Evolutionary conservation across 306 rosid genomes (phyloP).

Genomic region (Fragaria ananassa): DNA sequence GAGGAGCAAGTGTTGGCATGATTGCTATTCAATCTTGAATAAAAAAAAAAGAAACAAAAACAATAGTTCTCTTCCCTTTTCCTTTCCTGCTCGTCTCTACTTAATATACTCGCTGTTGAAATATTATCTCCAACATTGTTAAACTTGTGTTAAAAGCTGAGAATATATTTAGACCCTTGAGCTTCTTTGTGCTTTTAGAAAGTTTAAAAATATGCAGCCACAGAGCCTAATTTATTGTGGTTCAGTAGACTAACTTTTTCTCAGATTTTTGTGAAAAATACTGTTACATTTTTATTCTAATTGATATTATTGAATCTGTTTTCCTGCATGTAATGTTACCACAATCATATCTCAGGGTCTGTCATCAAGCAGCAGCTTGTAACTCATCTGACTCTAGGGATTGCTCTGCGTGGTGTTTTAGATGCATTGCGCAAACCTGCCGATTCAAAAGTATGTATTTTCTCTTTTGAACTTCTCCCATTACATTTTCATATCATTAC

Average conservation of each 20-base stretch:
- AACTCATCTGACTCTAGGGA: slow-evolving; percentile 88
- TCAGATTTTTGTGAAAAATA: neutral
- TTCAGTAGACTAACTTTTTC: neutral
- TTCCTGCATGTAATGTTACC: slow-evolving; percentile 5
- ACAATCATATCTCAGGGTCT: slow-evolving; percentile 52
- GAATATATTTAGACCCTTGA: neutral
- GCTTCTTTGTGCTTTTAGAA: neutral
- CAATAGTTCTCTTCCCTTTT: neutral
- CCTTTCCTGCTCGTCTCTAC: neutral
- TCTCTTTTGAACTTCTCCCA: slow-evolving; percentile 10
- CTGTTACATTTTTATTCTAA: neutral
- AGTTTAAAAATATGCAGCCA: neutral
- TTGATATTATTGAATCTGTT: neutral
- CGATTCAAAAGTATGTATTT: slow-evolving; percentile 77
- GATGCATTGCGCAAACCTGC: slow-evolving; percentile 99
- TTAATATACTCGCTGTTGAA: neutral
- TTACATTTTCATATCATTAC: slow-evolving; percentile 14
- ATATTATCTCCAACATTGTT: no score
- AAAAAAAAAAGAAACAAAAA: neutral
- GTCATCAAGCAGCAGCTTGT: slow-evolving; percentile 93
- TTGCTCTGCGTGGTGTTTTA: slow-evolving; percentile 89
- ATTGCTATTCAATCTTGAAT: neutral
- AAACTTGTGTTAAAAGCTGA: neutral
- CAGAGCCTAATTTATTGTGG: neutral
- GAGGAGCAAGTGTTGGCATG: neutral